Evolutionary conservation across 2,329 filamentous ascomycete genomes (phyloP), one percentile per base, ranked within the genome.

Genomic region (Xylaria sp.): DNA sequence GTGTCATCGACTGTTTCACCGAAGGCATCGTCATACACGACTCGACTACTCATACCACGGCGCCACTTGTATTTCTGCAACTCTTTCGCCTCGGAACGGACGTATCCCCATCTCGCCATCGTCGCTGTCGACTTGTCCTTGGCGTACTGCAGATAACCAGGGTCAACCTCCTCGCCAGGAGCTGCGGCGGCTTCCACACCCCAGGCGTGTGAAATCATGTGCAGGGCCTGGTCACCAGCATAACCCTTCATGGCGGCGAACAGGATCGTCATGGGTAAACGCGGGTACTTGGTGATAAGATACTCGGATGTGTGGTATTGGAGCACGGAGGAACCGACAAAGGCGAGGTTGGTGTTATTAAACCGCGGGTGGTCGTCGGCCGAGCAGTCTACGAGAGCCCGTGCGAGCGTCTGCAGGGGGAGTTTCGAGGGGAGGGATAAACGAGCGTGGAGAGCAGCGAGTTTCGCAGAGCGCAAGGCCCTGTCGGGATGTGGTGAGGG

Each of bases 131-230:
- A 71, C 54, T 74, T 70, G 56, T 81, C 74, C 71, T 76, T 76
- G 76, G 77, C 77, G 80, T 92, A 96, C 73, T 97, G 94, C 62
- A 99, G 79, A 57, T 96, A 79, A 4, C 93, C 94, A 0, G 92
- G 88, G 73, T 99, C 94, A 58, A 97, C 92, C 76, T 97, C 93
- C 60, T 85, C 85, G 54, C 93, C 94, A 0, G 94, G 94, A 18
- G 86, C 88, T 9, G 89, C 90, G n/a, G 91, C 93, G 49, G 81
- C 77, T 73, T 97, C 93, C 13, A 97, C 86, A 76, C 94, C 94
- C 94, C 94, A 99, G 76, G 94, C 89, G 63, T 82, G 79, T 13
- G 90, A 85, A 65, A 97, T 83, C 18, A 86, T 80, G 55, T 87
- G 79, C 52, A 97, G 81, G 0, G 92, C 86, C 66, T 86, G 84